Evolutionary conservation across 148 eudicot species (phyloP), one percentile per base, ranked within the genome.

Genomic region (Chenopodium berlandieri): DNA sequence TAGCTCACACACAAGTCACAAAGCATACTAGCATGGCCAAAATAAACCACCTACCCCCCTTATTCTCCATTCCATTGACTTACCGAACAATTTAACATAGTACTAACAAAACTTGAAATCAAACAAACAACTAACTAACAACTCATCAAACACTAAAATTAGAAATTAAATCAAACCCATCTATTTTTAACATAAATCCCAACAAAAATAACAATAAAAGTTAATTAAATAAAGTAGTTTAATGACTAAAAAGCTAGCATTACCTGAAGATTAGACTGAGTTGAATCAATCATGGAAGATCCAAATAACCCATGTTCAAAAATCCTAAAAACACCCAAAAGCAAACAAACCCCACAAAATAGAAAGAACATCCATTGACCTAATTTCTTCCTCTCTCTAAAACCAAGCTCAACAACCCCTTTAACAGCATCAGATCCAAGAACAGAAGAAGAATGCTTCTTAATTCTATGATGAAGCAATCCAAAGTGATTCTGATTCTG

Each of bases 341-440:
- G 87, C 76, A 93, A 85, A 79, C 92, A 95, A 32, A 92, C 79
- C 75, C 94, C 97, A 78, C 97, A 95, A 77, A 93, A 92, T 69
- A 88, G 60, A 46, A 91, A 83, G 85, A 95, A 95, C 91, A 95
- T 86, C 90, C 91, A 93, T 13, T 91, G 94, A 47, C 95, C 92
- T 83, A 90, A 77, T 76, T 83, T 93, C 83, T 86, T 91, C 81
- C 80, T 89, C 80, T 86, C 94, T 71, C 89, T 82, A 4, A 84
- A 79, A 34, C 89, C 93, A 82, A 89, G 81, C 72, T 72, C 90
- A 44, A 90, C 88, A 58, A 83, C 89, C 54, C 65, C 25, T 7
- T 81, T 58, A 31, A 77, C 80, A 68, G 88, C 77, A 77, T 67
- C 56, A 85, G 90, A 75, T 77, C 76, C 86, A 25, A 34, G 65